phyloP scores from a whole-genome alignment of 768 basidiomycete genomes.

The Leccinum disarticulatum region DNA sequence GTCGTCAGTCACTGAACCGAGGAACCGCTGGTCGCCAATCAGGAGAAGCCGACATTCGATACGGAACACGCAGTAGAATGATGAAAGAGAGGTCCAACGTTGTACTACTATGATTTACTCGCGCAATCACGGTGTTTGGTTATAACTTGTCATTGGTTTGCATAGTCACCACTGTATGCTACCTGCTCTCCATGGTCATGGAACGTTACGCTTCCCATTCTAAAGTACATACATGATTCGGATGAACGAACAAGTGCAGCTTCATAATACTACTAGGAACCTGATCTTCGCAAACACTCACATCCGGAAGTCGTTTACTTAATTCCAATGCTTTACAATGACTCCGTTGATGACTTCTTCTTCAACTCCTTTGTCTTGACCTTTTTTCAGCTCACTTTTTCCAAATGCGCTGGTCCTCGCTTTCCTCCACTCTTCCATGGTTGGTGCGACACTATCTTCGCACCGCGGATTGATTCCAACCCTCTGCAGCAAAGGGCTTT shows the following conservation, averaged over 20 bases:
- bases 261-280: too few relatives aligned
- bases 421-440: not conserved
- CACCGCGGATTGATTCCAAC: not conserved
- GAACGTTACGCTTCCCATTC: too few relatives aligned
- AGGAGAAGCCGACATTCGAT: slow-evolving; percentile 23
- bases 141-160: too few relatives aligned
- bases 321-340: not conserved
- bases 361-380: not conserved
- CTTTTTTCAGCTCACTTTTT: not conserved
- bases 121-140: not conserved
- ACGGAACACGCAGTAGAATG: slow-evolving; percentile 6
- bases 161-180: too few relatives aligned
- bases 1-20: slow-evolving; percentile 30
- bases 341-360: not conserved
- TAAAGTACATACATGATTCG: too few relatives aligned
- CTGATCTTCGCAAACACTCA: too few relatives aligned
- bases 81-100: not conserved
- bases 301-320: not conserved
- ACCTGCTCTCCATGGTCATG: too few relatives aligned
- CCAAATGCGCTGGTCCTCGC: not conserved
- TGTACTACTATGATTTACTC: not conserved
- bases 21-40: slow-evolving; percentile 4
- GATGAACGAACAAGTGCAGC: too few relatives aligned
- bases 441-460: not conserved
- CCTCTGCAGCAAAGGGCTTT: not conserved